phyloP scores from a whole-genome alignment of 139 green algal genomes.

The Chlamydomonas schloesseri region DNA sequence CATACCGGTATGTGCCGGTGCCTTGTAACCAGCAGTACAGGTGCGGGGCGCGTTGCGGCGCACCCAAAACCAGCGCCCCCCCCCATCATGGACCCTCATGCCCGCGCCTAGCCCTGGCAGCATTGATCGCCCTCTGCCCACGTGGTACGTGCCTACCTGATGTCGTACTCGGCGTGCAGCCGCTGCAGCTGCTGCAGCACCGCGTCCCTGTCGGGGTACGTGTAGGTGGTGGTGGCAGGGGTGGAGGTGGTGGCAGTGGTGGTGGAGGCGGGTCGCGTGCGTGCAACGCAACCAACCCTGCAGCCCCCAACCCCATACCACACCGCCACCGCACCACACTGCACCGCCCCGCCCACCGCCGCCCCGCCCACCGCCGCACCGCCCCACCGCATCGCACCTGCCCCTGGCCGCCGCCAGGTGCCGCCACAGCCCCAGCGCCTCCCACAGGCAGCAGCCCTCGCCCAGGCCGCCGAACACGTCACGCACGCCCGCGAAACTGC shows the following conservation, averaged over 20 bases:
- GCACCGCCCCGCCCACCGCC: neutral
- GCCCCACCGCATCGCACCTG: conserved; percentile 21
- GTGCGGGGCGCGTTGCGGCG: too few relatives aligned
- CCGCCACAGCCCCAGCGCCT: conserved; percentile 33
- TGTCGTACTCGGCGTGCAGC: conserved; percentile 38
- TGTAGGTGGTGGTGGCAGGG: too few relatives aligned
- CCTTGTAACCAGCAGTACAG: too few relatives aligned
- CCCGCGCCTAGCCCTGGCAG: too few relatives aligned
- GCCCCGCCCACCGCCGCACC: neutral
- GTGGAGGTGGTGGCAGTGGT: too few relatives aligned
- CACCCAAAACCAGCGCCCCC: too few relatives aligned
- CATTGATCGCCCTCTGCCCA: neutral
- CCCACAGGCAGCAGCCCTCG: conserved; percentile 32
- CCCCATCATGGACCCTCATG: too few relatives aligned
- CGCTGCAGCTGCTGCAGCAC: conserved; percentile 20
- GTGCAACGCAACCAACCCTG: too few relatives aligned
- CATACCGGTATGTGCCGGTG: too few relatives aligned
- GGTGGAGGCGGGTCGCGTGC: too few relatives aligned
- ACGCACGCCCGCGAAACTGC: conserved; percentile 17
- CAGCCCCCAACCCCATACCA: too few relatives aligned
- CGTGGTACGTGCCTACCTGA: neutral
- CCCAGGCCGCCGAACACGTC: conserved; percentile 12
- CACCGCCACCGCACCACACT: neutral
- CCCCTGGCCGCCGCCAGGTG: neutral
- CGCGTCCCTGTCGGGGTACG: neutral